Evolutionary conservation across 164 flowering plant genomes (phyloP), one percentile per base, ranked within the genome.

Genomic region (Vitis riparia): DNA sequence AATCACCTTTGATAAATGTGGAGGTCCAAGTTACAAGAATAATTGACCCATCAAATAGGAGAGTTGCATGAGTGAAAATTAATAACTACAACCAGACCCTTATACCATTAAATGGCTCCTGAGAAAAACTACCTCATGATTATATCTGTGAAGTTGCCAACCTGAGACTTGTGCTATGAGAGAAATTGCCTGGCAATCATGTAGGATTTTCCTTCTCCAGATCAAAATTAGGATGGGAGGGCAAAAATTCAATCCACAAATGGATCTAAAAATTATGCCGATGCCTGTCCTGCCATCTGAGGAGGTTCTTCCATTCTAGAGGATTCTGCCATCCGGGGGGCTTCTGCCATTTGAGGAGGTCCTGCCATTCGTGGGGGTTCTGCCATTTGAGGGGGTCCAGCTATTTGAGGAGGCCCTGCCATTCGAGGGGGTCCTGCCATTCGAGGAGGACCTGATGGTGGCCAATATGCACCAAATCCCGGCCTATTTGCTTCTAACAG

Each of bases 401-500:
- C 47, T 55, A 53, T 55, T 23, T 62, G 71, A 62, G 58, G 51
- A 15, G 68, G 23, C 11, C 4, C 44, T 37, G 44, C 59, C 66
- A 44, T 62, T 44, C 52, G 67, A 62, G 66, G 13, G 11, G 51
- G 9, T 58, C 61, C 55, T 30, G 51, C 15, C 32, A 52, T 58
- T 67, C 27, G 73, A 51, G 62, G 71, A 2, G 71, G 30, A 10
- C 29, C 66, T 9, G 69, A 37, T n/a, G 71, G 44, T 2, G 14
- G 51, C 17, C 37, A 37, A 44, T 47, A 15, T 67, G 62, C n/a
- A 63, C 60, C 27, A 75, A 59, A 66, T 62, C 73, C 78, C 49
- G 58, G 71, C 67, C 77, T 70, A 58, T 69, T 85, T 67, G 27
- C 64, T 57, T 73, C 75, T 29, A 83, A 66, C 49, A 88, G 51